A percentile compares a stretch with the other conserved stretches of the same genome.
phyloP scores from a whole-genome alignment of 352 stramenopile species.

The Salisapilia sapeloensis region DNA sequence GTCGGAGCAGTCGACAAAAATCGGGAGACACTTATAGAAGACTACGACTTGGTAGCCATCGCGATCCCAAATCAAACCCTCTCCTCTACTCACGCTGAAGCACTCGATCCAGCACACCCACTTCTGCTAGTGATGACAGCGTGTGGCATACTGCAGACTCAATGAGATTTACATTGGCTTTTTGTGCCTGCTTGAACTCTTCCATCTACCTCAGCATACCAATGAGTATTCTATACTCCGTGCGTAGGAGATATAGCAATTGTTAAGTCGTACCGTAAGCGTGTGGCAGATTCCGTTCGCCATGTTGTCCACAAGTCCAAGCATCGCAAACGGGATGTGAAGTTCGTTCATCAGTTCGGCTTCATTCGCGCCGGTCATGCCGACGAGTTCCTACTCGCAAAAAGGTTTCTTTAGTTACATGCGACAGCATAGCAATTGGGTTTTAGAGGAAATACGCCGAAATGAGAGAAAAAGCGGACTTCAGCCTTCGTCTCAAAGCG shows the following conservation, averaged over 20 bases:
- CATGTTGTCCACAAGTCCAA: slow-evolving; percentile 81
- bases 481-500: slow-evolving; percentile 85
- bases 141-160: slow-evolving; percentile 41
- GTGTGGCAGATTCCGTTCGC: slow-evolving; percentile 68
- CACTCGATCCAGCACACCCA: too few species aligned
- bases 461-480: slow-evolving; percentile 79
- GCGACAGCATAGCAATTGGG: not conserved
- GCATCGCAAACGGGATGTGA: slow-evolving; percentile 67
- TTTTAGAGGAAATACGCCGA: slow-evolving; percentile 19
- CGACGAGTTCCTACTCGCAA: slow-evolving; percentile 43
- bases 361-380: slow-evolving; percentile 82
- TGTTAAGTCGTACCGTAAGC: slow-evolving; percentile 26
- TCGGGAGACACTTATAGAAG: too few species aligned
- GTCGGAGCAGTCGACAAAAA: too few species aligned
- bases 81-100: too few species aligned
- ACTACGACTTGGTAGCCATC: too few species aligned
- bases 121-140: slow-evolving; percentile 24
- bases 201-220: slow-evolving; percentile 12
- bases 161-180: slow-evolving; percentile 49
- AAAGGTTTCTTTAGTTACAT: not conserved
- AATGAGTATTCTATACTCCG: not conserved
- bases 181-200: slow-evolving; percentile 64
- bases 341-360: slow-evolving; percentile 75
- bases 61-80: too few species aligned
- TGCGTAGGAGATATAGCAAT: not conserved